These are phyloP conservation scores for Daedaleopsis nitida DNA, from an alignment of 768 basidiomycete species.

Conservation along the genomic window DNA sequence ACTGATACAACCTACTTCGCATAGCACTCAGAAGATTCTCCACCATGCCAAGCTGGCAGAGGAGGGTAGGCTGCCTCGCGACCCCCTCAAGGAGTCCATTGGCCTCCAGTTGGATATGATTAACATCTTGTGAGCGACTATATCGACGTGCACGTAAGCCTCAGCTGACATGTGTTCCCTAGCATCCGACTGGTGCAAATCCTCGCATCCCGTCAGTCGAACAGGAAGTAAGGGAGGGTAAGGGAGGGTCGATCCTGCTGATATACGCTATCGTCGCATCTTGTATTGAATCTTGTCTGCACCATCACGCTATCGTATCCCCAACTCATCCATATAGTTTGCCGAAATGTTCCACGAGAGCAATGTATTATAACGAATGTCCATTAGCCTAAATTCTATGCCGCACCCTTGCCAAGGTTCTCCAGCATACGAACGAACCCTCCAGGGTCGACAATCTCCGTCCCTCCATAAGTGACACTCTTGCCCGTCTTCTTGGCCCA, in stretches of 20 bases:
- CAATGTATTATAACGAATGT: background rate
- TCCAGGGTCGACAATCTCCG: conserved; percentile 90
- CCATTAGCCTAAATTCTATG: conserved; percentile 1
- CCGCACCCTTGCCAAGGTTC: conserved; percentile 51
- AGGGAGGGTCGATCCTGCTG: conserved; percentile 2
- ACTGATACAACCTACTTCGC: background rate
- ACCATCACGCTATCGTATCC: background rate
- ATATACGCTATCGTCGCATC: background rate
- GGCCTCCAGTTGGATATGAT: conserved; percentile 84
- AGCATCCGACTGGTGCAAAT: conserved; percentile 85
- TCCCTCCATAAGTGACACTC: conserved; percentile 91
- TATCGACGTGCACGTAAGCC: background rate
- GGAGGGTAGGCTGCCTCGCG: conserved; percentile 61
- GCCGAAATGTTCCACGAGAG: background rate
- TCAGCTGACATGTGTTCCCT: background rate
- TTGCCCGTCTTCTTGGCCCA: conserved; percentile 86
- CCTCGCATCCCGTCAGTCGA: conserved; percentile 66
- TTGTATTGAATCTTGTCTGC: conserved; percentile 3
- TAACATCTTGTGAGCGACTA: conserved; percentile 76
- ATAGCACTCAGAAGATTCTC: conserved; percentile 83
- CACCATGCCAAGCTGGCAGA: conserved; percentile 76
- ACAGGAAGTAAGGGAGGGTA: conserved; percentile 43
- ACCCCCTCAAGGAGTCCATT: conserved; percentile 79
- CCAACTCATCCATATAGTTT: background rate
- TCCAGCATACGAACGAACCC: conserved; percentile 78